Conservation (phyloP, 2,329 filamentous ascomycete genomes). For the Penicillium sp. region DNA sequence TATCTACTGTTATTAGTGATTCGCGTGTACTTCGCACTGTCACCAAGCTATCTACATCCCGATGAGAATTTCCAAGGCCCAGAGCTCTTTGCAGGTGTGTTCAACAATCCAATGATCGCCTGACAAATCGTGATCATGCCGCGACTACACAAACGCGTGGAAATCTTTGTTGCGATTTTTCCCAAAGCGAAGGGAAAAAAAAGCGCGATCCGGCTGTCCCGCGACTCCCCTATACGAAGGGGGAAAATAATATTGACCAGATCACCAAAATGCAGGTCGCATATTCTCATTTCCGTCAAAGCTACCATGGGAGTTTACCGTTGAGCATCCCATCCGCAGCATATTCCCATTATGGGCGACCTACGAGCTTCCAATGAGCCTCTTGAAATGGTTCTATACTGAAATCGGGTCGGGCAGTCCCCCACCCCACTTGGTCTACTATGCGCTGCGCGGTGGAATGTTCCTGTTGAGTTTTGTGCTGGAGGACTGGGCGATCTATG, state of each 20-base stretch:
- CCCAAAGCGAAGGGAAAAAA: not conserved
- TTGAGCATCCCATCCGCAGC: conserved; percentile 78
- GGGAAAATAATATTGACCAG: conserved; percentile 2
- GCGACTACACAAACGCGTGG: not conserved
- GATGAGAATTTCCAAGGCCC: conserved; percentile 99
- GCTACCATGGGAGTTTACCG: conserved; percentile 92
- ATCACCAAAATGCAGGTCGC: conserved; percentile 54
- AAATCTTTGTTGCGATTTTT: not conserved
- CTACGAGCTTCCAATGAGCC: conserved; percentile 86
- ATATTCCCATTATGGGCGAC: conserved; percentile 93
- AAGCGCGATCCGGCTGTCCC: conserved; percentile 1
- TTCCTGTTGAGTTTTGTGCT: conserved; percentile 91
- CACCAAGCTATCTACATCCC: conserved; percentile 91
- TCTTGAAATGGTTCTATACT: conserved; percentile 85
- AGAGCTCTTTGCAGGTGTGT: conserved; percentile 87
- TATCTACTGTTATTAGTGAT: conserved; percentile 78
- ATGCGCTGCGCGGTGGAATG: conserved; percentile 80
- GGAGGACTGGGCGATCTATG: conserved; percentile 94
- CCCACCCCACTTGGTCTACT: conserved; percentile 79
- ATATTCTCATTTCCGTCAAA: conserved; percentile 87
- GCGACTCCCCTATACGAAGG: conserved; percentile 2
- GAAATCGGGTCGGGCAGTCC: conserved; percentile 66
- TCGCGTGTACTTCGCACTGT: conserved; percentile 86
- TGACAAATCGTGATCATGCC: not conserved
- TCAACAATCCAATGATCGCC: not conserved